Evolutionary conservation across 2,329 filamentous ascomycete genomes (phyloP).

Genomic region (Didymella exigua): DNA sequence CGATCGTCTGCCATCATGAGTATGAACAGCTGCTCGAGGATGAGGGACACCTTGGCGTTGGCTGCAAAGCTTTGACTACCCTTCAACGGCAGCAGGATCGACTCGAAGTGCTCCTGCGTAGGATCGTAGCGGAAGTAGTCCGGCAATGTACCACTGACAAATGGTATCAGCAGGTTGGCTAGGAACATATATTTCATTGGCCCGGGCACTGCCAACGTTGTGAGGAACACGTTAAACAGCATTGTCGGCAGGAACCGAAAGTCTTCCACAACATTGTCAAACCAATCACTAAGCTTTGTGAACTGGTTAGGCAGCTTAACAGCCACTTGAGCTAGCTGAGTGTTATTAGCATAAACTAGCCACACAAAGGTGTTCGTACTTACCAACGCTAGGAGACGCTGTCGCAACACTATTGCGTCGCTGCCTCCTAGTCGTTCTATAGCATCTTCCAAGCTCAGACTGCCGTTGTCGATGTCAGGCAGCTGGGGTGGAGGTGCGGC

Average conservation of each 20-base stretch:
- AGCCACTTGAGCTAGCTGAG: slow-evolving; percentile 47
- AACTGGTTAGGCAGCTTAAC: slow-evolving; percentile 51
- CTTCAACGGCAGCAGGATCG: slow-evolving; percentile 31
- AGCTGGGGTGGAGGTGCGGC: slow-evolving; percentile 2
- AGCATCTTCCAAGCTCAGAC: slow-evolving; percentile 23
- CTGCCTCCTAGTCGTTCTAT: slow-evolving; percentile 46
- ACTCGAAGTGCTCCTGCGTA: slow-evolving; percentile 38
- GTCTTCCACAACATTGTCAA: slow-evolving; percentile 62
- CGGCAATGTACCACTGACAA: slow-evolving; percentile 32
- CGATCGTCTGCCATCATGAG: slow-evolving; percentile 35
- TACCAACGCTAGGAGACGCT: slow-evolving; percentile 66
- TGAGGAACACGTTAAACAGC: slow-evolving; percentile 63
- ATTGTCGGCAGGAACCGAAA: slow-evolving; percentile 64
- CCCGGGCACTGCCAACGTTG: slow-evolving; percentile 53
- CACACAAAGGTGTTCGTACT: slow-evolving; percentile 20
- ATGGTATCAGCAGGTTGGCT: slow-evolving; percentile 38
- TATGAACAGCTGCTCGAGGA: slow-evolving; percentile 43
- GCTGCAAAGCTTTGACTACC: slow-evolving; percentile 36
- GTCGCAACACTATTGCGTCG: slow-evolving; percentile 66
- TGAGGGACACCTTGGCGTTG: slow-evolving; percentile 45
- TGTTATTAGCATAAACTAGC: slow-evolving; percentile 22
- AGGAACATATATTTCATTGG: slow-evolving; percentile 56
- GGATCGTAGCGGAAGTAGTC: slow-evolving; percentile 34
- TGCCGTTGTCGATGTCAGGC: slow-evolving; percentile 5
- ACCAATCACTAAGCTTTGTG: slow-evolving; percentile 61